Percentiles rank a stretch among this genome's conserved stretches.
Evolutionary conservation across 2,329 filamentous ascomycete genomes (phyloP).

Genomic region (Metarhizium humberi): DNA sequence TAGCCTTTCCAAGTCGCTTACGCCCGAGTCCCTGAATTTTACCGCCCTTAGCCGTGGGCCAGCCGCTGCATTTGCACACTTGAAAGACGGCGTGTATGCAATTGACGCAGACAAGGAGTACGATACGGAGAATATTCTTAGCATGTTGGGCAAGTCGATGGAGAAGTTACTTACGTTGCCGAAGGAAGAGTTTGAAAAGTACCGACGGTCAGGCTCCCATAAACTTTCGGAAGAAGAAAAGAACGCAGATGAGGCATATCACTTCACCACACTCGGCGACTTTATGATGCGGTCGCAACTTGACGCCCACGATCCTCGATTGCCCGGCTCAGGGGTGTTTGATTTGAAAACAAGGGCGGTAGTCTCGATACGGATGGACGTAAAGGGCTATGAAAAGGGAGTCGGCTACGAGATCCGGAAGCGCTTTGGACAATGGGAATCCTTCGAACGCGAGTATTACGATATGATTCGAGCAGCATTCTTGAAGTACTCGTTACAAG

Average conservation of each 20-base stretch:
- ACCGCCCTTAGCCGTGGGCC: slow-evolving; percentile 66
- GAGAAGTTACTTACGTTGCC: slow-evolving; percentile 86
- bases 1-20: slow-evolving; percentile 60
- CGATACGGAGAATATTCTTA: slow-evolving; percentile 76
- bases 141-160: slow-evolving; percentile 90
- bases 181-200: slow-evolving; percentile 77
- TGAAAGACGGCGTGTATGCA: slow-evolving; percentile 78
- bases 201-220: slow-evolving; percentile 59
- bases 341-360: slow-evolving; percentile 94
- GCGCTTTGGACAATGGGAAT: slow-evolving; percentile 72
- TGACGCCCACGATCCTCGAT: slow-evolving; percentile 75
- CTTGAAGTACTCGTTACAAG: slow-evolving; percentile 93
- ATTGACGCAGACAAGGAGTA: slow-evolving; percentile 95
- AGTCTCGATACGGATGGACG: slow-evolving; percentile 83
- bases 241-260: slow-evolving; percentile 66
- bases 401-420: slow-evolving; percentile 78
- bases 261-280: slow-evolving; percentile 79
- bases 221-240: slow-evolving; percentile 64
- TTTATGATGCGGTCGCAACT: slow-evolving; percentile 94
- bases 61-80: slow-evolving; percentile 71
- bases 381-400: slow-evolving; percentile 60
- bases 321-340: slow-evolving; percentile 90
- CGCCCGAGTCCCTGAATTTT: slow-evolving; percentile 52
- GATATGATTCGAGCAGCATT: slow-evolving; percentile 95
- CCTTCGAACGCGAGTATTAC: slow-evolving; percentile 90